Evolutionary conservation across 148 eudicot species (phyloP).

Genomic region (Arbutus unedo): DNA sequence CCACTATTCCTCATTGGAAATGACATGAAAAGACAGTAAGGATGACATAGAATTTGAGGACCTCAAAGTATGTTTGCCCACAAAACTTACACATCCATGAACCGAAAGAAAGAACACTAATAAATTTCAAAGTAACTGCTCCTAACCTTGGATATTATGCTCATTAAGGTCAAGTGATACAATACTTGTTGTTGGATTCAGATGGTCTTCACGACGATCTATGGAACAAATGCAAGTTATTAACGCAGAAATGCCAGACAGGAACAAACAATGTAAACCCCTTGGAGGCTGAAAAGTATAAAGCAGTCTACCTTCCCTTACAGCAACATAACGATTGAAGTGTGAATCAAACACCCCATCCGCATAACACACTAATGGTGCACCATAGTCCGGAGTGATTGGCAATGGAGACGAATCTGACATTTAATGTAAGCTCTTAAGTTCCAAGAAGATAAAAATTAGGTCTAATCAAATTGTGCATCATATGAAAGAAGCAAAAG

Average conservation of each 20-base stretch:
- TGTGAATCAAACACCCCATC: constrained; percentile 73
- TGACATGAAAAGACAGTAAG: background rate
- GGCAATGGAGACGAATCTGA: constrained; percentile 57
- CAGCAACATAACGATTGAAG: constrained; percentile 53
- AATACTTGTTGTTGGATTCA: constrained; percentile 63
- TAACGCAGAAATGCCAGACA: background rate
- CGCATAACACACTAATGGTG: constrained; percentile 58
- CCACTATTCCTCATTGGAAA: background rate
- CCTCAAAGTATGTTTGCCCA: background rate
- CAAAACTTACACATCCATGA: background rate
- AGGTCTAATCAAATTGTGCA: background rate
- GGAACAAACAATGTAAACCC: background rate
- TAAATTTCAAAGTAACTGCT: background rate
- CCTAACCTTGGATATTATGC: constrained; percentile 47
- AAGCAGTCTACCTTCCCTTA: constrained; percentile 62
- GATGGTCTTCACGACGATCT: constrained; percentile 69
- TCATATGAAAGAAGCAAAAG: background rate
- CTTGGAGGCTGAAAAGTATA: background rate
- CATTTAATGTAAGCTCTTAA: background rate
- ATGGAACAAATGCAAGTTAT: background rate
- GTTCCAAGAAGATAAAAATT: background rate
- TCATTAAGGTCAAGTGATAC: constrained; percentile 44
- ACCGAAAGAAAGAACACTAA: background rate
- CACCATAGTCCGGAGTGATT: constrained; percentile 75
- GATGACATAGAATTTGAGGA: background rate